These are phyloP conservation scores for Brasenia schreberi DNA, from an alignment of 164 flowering plant genomes.

Conservation along the genomic window DNA sequence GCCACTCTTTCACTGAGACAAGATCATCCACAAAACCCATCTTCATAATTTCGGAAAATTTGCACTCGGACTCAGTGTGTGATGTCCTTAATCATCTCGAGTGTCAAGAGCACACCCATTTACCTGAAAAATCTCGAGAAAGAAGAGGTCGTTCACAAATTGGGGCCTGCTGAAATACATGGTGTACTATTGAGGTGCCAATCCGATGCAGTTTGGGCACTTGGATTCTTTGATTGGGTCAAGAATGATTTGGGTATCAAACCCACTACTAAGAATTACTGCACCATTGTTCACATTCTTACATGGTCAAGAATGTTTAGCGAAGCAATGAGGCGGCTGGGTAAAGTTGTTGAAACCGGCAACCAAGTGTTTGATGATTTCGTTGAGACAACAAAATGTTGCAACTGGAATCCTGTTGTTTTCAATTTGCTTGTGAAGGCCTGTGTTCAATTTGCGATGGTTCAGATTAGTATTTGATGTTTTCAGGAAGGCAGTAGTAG, in stretches of 20 bases:
- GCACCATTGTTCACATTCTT: constrained; percentile 56
- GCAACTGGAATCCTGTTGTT: constrained; percentile 65
- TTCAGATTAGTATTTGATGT: constrained; percentile 33
- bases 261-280: constrained; percentile 38
- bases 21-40: background rate
- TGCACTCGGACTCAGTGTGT: background rate
- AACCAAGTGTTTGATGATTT: constrained; percentile 33
- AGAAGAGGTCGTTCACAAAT: background rate
- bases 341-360: constrained; percentile 29
- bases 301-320: constrained; percentile 45
- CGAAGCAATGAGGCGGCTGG: constrained; percentile 38
- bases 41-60: background rate
- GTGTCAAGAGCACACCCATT: background rate
- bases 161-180: background rate
- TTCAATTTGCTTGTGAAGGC: constrained; percentile 85
- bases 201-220: constrained; percentile 45
- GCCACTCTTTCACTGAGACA: background rate
- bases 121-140: background rate
- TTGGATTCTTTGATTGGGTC: constrained; percentile 69
- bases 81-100: background rate
- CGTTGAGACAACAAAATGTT: constrained; percentile 30
- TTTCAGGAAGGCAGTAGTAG: constrained; percentile 35
- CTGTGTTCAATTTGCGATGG: constrained; percentile 38
- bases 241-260: constrained; percentile 31
- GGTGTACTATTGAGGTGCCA: constrained; percentile 48